phyloP scores from a whole-genome alignment of 345 rosid species.

The Arabidopsis thaliana region DNA sequence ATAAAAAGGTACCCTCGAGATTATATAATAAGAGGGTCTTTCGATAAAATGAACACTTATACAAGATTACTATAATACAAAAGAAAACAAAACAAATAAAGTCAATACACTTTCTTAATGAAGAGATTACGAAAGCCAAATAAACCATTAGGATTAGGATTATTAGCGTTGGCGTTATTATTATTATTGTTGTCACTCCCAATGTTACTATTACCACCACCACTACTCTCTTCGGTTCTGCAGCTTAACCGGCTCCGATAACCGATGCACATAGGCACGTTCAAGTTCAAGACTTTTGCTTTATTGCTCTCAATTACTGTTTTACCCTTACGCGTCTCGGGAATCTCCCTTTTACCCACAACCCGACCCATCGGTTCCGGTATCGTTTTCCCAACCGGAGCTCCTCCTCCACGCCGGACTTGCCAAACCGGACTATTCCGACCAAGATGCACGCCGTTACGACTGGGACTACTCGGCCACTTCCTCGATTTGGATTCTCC shows the following conservation, averaged over 20 bases:
- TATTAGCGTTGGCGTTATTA: slow-evolving; percentile 4
- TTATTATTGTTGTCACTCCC: slow-evolving; percentile 21
- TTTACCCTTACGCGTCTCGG: slow-evolving; percentile 45
- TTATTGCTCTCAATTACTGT: slow-evolving; percentile 36
- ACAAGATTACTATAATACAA: slow-evolving; percentile 5
- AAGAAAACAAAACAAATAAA: not conserved
- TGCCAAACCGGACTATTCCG: slow-evolving; percentile 87
- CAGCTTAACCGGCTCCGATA: slow-evolving; percentile 73
- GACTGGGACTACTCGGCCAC: slow-evolving; percentile 72
- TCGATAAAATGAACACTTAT: not conserved
- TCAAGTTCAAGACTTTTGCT: slow-evolving; percentile 45
- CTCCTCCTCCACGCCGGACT: slow-evolving; percentile 55
- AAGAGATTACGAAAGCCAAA: slow-evolving; percentile 78
- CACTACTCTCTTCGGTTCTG: slow-evolving; percentile 56
- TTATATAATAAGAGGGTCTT: slow-evolving; percentile 20
- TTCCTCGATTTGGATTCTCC: slow-evolving; percentile 57
- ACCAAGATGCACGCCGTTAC: slow-evolving; percentile 68
- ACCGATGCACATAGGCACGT: slow-evolving; percentile 58
- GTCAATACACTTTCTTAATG: slow-evolving; percentile 64
- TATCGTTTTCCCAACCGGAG: slow-evolving; percentile 28
- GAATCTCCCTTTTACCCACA: slow-evolving; percentile 32
- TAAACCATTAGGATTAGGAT: slow-evolving; percentile 45
- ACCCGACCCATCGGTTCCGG: slow-evolving; percentile 36
- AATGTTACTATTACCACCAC: slow-evolving; percentile 38
- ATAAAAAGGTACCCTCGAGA: slow-evolving; percentile 28